A percentile compares a stretch with the other conserved stretches of the same genome.
Conservation (phyloP, 306 rosid genomes). For the Fagus crenata region DNA sequence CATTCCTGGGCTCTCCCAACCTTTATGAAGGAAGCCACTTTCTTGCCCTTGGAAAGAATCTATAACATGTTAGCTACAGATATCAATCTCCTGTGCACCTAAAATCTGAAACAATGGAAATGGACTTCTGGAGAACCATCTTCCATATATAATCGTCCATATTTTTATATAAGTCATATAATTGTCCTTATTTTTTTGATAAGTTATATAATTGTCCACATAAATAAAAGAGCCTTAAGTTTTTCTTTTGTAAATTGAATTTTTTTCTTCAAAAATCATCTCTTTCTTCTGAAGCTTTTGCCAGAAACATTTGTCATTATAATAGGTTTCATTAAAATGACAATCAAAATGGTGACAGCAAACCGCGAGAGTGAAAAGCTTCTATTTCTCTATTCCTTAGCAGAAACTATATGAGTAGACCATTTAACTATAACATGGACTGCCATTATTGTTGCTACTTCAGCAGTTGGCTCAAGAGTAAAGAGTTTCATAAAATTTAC, state of each 20-base stretch:
- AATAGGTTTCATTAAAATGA: not conserved
- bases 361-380: not conserved
- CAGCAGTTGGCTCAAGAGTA: not conserved
- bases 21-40: not conserved
- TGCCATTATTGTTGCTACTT: not conserved
- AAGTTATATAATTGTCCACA: not conserved
- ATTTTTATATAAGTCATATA: too few relatives aligned
- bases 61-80: not conserved
- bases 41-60: not conserved
- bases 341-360: not conserved
- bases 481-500: not conserved
- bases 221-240: not conserved
- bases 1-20: not conserved
- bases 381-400: not conserved
- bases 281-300: not conserved
- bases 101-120: not conserved
- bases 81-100: not conserved
- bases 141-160: not conserved
- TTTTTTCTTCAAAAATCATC: not conserved
- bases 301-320: not conserved
- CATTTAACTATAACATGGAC: too few relatives aligned
- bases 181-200: too few relatives aligned
- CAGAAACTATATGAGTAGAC: not conserved
- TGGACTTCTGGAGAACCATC: not conserved
- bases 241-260: not conserved